These are phyloP conservation scores for Aspergillus glaucus DNA, from an alignment of 2,329 filamentous ascomycete species.

Conservation along the genomic window DNA sequence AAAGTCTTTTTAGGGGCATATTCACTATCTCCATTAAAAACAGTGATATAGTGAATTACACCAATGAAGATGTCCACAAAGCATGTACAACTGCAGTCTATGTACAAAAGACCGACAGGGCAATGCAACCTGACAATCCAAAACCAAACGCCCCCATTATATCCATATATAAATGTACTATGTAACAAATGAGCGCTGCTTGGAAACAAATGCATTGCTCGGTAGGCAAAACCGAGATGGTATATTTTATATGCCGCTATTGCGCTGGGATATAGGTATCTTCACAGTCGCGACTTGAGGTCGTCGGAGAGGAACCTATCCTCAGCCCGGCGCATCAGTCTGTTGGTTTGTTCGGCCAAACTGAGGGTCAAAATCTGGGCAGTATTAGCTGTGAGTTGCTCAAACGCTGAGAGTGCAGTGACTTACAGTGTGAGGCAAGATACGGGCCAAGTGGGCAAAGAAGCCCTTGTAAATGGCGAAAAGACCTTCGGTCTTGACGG, in stretches of 20 bases:
- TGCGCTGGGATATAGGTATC: neutral
- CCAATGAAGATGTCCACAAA: no score
- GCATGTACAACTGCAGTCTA: no score
- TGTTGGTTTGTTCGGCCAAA: conserved; percentile 94
- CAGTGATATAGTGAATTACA: no score
- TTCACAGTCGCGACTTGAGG: conserved; percentile 43
- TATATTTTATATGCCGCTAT: neutral
- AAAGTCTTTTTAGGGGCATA: no score
- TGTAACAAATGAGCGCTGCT: neutral
- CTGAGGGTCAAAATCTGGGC: conserved; percentile 74
- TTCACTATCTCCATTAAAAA: no score
- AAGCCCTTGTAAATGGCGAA: conserved; percentile 97
- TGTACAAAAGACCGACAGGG: no score
- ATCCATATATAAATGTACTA: conserved; percentile 7
- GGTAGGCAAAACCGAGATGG: neutral
- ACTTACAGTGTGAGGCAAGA: conserved; percentile 78
- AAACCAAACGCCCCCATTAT: conserved; percentile 15
- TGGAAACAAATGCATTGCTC: neutral
- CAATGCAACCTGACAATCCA: conserved; percentile 4
- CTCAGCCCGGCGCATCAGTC: conserved; percentile 77
- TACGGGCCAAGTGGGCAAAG: conserved; percentile 86
- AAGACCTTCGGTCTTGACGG: conserved; percentile 81
- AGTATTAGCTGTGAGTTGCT: conserved; percentile 14
- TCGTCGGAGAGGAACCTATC: conserved; percentile 46
- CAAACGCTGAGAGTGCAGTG: neutral